phyloP scores from a whole-genome alignment of 2,329 filamentous ascomycete species.

The Aspergillus amoenus region DNA sequence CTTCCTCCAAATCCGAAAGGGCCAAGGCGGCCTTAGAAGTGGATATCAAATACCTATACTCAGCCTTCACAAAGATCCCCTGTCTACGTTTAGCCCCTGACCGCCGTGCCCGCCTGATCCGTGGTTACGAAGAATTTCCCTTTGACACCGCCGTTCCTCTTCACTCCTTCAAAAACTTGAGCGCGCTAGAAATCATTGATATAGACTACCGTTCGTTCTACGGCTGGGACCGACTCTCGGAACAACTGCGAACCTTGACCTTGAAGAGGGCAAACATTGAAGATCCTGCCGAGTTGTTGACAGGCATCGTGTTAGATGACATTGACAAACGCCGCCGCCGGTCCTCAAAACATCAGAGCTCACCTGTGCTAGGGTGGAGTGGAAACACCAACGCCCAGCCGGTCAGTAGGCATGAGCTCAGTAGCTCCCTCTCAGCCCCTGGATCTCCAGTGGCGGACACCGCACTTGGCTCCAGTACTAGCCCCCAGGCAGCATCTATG shows the following conservation, averaged over 20 bases:
- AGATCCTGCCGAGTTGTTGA: slow-evolving; percentile 84
- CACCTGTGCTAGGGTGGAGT: slow-evolving; percentile 70
- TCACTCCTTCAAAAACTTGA: slow-evolving; percentile 96
- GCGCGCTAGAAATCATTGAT: slow-evolving; percentile 88
- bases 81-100: slow-evolving; percentile 89
- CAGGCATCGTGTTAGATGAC: slow-evolving; percentile 92
- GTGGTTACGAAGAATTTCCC: slow-evolving; percentile 94
- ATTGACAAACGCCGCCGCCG: slow-evolving; percentile 88
- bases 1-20: slow-evolving; percentile 79
- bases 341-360: slow-evolving; percentile 81
- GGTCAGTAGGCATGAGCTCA: slow-evolving; percentile 63
- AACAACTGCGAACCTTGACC: slow-evolving; percentile 85
- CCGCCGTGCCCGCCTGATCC: slow-evolving; percentile 83
- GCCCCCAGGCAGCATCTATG: slow-evolving; percentile 48
- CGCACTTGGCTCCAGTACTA: slow-evolving; percentile 49
- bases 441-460: slow-evolving; percentile 59
- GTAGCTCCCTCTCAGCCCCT: slow-evolving; percentile 67
- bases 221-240: slow-evolving; percentile 91
- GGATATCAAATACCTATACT: slow-evolving; percentile 95
- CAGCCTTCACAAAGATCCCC: slow-evolving; percentile 96
- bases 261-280: slow-evolving; percentile 85
- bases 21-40: slow-evolving; percentile 81
- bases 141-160: slow-evolving; percentile 96
- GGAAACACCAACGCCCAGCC: slow-evolving; percentile 58
- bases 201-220: slow-evolving; percentile 97